Evolutionary conservation across 192 early-diverging fungal species (phyloP), one percentile per base, ranked within the genome.

Genomic region (Funneliformis mosseae): DNA sequence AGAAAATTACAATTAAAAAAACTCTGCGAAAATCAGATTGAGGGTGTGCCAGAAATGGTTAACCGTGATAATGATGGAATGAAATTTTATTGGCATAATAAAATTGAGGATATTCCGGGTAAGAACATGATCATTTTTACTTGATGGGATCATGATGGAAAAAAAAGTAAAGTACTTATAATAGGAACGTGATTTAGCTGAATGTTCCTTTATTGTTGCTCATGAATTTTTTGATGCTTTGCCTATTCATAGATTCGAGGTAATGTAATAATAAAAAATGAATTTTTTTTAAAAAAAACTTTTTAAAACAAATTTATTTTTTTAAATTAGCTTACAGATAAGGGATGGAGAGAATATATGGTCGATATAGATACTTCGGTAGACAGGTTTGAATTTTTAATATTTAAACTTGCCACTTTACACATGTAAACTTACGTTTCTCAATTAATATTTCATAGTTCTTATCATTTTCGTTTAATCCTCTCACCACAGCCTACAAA

Each of bases 201-300:
- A 82, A 59, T 91, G 90, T 68, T 92, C 94, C 18, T 77, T 96
- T 63, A 84, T 96, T 27, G 86, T 97, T 78, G 96, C 96, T 0
- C 97, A 99, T 85, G 98, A 99, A 86, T 98, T 98, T 74, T 98
- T 99, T 87, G 98, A 99, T 78, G 97, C 98, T 0, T 86, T 99
- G 70, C 96, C 98, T 0, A 87, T 98, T 25, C 93, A 95, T 87
- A 92, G 91, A 77, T 95, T 96, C 81, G 84, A 95, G 41, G 60
- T 45, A 77, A 18, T 76, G 4, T 42, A 66, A 39, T 66, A 42
- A n/a, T 43, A 18, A 61, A 33, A 3, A 21, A 39, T 16, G 8
- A 18, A 2, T 55, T 28, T 74, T 11, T 43, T 42, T 21, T 16
- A n/a, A n/a, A n/a, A n/a, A n/a, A n/a, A n/a, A n/a, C n/a, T 28